Conservation (phyloP, 345 rosid genomes). For the Sonneratia alba region DNA sequence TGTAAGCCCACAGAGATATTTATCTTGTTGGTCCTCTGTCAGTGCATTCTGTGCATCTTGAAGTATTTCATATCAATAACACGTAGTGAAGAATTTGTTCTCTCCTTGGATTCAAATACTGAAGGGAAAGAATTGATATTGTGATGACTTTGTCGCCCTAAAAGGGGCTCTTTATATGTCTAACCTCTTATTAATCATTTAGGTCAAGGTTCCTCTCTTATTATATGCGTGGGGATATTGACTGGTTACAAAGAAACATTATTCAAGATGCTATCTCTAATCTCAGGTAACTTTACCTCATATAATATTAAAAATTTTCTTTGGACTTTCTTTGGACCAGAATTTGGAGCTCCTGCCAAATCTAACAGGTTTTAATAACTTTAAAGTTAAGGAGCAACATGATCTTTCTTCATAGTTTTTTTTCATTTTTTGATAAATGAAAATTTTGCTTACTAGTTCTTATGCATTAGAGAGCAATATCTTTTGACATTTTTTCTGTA, state of each 20-base stretch:
- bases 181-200: conserved; percentile 18
- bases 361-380: not conserved
- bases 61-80: too few relatives aligned
- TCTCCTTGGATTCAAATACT: not conserved
- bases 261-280: conserved; percentile 77
- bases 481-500: not conserved
- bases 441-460: not conserved
- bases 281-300: conserved; percentile 45
- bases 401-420: not conserved
- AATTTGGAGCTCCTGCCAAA: not conserved
- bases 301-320: not conserved
- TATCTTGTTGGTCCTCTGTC: not conserved
- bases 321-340: not conserved
- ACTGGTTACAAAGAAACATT: conserved; percentile 89
- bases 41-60: too few relatives aligned
- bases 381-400: too few relatives aligned
- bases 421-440: not conserved
- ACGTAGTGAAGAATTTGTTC: not conserved
- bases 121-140: not conserved
- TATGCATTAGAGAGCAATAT: not conserved
- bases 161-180: not conserved
- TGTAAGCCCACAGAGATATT: not conserved
- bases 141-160: not conserved
- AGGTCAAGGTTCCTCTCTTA: conserved; percentile 93
- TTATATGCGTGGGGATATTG: conserved; percentile 87